phyloP scores from a whole-genome alignment of 148 eudicot species.

The Chenopodium album region DNA sequence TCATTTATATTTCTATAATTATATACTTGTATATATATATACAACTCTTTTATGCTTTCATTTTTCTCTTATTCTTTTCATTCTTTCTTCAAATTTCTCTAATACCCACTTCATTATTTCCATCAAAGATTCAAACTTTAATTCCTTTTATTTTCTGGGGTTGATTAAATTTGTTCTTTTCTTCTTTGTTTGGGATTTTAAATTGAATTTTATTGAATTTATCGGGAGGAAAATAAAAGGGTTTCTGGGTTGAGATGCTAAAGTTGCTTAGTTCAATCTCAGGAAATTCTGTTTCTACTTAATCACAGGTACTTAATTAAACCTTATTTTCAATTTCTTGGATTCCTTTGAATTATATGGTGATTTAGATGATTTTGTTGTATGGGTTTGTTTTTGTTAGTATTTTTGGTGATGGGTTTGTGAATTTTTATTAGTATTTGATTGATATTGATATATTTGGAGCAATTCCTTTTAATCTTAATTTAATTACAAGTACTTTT shows the following conservation, averaged over 20 bases:
- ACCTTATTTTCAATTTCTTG: neutral
- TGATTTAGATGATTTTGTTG: neutral
- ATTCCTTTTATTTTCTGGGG: neutral
- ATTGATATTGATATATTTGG: neutral
- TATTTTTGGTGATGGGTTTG: neutral
- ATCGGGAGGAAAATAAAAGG: neutral
- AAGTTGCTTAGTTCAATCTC: neutral
- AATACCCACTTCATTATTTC: too few relatives aligned
- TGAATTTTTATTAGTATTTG: neutral
- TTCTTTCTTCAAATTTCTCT: neutral
- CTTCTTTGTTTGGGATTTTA: neutral
- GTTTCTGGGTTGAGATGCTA: neutral
- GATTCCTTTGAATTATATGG: neutral
- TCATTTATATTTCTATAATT: neutral
- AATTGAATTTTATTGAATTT: neutral
- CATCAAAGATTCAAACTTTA: neutral
- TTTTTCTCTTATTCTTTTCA: neutral
- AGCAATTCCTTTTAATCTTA: neutral
- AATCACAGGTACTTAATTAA: slow-evolving; percentile 21
- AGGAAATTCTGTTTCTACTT: neutral
- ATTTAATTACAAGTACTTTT: too few relatives aligned
- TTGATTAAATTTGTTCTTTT: neutral
- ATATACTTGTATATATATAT: too few relatives aligned
- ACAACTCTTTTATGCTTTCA: neutral
- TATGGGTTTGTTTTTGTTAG: neutral